Percentiles rank a stretch among this genome's conserved stretches.
Conservation (phyloP, 805 yeast genomes). For the Starmerella floris region DNA sequence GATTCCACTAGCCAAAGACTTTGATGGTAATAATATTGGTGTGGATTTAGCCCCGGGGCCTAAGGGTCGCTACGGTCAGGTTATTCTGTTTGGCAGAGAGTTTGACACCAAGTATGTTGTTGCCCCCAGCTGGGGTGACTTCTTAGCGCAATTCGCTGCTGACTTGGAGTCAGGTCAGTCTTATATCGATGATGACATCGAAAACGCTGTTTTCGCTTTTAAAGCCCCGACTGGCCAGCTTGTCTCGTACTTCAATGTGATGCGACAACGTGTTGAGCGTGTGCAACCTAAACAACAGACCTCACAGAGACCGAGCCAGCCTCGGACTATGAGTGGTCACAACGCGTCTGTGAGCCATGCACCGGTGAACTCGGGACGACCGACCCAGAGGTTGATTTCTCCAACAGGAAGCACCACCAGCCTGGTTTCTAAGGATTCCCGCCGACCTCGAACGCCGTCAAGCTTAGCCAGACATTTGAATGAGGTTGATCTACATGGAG, state of each 20-base stretch:
- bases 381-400: conserved; percentile 17
- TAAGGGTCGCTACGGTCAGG: conserved; percentile 75
- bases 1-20: conserved; percentile 85
- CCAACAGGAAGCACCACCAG: conserved; percentile 13
- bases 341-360: conserved; percentile 15
- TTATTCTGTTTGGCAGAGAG: conserved; percentile 85
- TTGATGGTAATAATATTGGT: conserved; percentile 82
- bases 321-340: background rate
- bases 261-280: conserved; percentile 34
- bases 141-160: conserved; percentile 66
- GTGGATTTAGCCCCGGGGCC: conserved; percentile 76
- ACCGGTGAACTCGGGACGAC: conserved; percentile 16
- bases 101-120: conserved; percentile 79
- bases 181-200: conserved; percentile 50
- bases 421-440: conserved; percentile 4
- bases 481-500: conserved; percentile 12
- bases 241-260: conserved; percentile 48
- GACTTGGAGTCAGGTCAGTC: conserved; percentile 79
- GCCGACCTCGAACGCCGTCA: background rate
- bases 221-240: conserved; percentile 56
- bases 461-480: conserved; percentile 6
- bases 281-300: conserved; percentile 7
- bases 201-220: conserved; percentile 39
- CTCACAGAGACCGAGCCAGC: conserved; percentile 3
- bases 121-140: conserved; percentile 82